phyloP scores from a whole-genome alignment of 805 yeast species.

The Candida morakotiae region DNA sequence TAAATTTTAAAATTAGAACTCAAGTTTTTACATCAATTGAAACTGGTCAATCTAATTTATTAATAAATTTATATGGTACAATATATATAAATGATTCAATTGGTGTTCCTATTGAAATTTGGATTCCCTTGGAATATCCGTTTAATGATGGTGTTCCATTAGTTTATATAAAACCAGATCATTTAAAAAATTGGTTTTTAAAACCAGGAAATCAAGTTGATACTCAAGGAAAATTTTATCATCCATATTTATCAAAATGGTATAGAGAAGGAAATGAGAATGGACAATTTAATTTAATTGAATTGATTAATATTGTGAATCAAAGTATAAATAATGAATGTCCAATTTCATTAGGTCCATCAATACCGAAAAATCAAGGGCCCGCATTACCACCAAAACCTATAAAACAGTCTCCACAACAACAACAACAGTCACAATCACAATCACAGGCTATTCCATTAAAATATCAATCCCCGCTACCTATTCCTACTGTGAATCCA shows the following conservation, averaged over 20 bases:
- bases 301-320: conserved; percentile 26
- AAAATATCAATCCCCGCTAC: conserved; percentile 30
- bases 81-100: conserved; percentile 29
- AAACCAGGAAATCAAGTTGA: conserved; percentile 66
- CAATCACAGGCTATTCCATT: conserved; percentile 14
- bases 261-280: conserved; percentile 11
- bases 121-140: conserved; percentile 79
- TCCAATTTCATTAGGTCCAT: conserved; percentile 38
- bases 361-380: conserved; percentile 3
- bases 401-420: conserved; percentile 15
- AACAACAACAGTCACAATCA: conserved; percentile 17
- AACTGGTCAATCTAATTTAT: conserved; percentile 55
- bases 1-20: conserved; percentile 63
- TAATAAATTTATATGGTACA: conserved; percentile 63
- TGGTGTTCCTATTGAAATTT: conserved; percentile 55
- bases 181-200: conserved; percentile 34
- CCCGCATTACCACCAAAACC: conserved; percentile 24
- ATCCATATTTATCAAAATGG: conserved; percentile 69
- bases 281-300: conserved; percentile 23
- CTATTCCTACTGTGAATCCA: conserved; percentile 16
- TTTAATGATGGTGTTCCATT: conserved; percentile 48
- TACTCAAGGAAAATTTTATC: conserved; percentile 65
- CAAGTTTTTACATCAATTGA: conserved; percentile 45
- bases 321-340: conserved; percentile 37
- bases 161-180: conserved; percentile 58